Evolutionary conservation across 1,139 yeast species (phyloP).

Genomic region (Nematodospora anomalae): DNA sequence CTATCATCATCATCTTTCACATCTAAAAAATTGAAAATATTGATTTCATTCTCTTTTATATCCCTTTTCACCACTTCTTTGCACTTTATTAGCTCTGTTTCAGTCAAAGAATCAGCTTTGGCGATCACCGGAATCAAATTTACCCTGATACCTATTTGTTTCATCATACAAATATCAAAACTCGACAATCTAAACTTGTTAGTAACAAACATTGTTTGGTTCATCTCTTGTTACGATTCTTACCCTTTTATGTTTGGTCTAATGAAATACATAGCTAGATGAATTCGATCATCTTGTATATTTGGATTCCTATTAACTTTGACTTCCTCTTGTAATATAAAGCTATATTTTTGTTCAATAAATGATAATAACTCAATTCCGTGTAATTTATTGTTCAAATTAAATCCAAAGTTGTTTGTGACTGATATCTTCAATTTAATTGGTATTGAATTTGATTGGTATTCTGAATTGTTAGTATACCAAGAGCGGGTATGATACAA

Average conservation of each 20-base stretch:
- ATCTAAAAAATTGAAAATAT: constrained; percentile 47
- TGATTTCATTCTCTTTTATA: constrained; percentile 43
- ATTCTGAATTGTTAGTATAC: constrained; percentile 6
- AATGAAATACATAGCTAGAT: constrained; percentile 61
- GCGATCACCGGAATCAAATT: constrained; percentile 54
- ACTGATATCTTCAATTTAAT: constrained; percentile 25
- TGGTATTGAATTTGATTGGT: constrained; percentile 19
- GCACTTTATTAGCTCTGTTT: constrained; percentile 42
- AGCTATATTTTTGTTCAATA: constrained; percentile 56
- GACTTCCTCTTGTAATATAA: constrained; percentile 57
- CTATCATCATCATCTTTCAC: constrained; percentile 3
- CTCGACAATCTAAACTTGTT: constrained; percentile 25
- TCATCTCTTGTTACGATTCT: constrained; percentile 3
- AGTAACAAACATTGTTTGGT: constrained; percentile 12
- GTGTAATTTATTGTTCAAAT: constrained; percentile 25
- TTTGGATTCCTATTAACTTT: constrained; percentile 57
- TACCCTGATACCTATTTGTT: constrained; percentile 46
- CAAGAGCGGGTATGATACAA: too few relatives aligned
- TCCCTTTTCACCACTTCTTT: constrained; percentile 46
- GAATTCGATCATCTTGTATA: constrained; percentile 59
- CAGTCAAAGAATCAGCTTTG: constrained; percentile 51
- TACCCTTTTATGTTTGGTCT: constrained; percentile 56
- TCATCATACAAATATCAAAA: constrained; percentile 51
- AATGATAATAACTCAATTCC: constrained; percentile 20
- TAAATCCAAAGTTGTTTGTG: constrained; percentile 32